Conservation (phyloP, 2,329 filamentous ascomycete species). For the Zymoseptoria tritici region DNA sequence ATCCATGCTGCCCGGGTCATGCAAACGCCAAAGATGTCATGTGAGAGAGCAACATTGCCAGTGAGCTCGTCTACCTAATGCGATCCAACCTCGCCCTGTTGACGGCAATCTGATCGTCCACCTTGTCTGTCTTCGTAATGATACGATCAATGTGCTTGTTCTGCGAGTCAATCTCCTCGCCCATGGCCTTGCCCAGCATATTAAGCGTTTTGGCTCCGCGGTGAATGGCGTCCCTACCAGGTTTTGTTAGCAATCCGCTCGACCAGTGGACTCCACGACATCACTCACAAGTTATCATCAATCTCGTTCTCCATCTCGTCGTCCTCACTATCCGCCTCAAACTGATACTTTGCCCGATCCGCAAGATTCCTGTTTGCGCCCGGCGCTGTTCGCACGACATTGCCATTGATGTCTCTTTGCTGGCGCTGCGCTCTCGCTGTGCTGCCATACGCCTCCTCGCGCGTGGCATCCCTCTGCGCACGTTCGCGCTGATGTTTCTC, state of each 20-base stretch:
- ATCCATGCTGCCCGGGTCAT: neutral
- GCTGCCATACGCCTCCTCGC: constrained; percentile 45
- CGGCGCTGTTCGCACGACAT: constrained; percentile 43
- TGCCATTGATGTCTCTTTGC: constrained; percentile 44
- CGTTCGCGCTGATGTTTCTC: constrained; percentile 55
- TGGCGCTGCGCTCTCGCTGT: constrained; percentile 58
- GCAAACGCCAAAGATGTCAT: neutral
- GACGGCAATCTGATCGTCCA: constrained; percentile 74
- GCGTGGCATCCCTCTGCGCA: constrained; percentile 49
- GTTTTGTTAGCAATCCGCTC: constrained; percentile 1
- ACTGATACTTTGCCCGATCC: constrained; percentile 65
- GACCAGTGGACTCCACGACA: neutral
- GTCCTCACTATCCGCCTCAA: constrained; percentile 67
- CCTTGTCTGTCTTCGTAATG: constrained; percentile 60
- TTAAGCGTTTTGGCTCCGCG: constrained; percentile 64
- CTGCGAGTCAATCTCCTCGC: constrained; percentile 66
- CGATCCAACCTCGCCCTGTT: constrained; percentile 66
- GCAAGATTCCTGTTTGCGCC: constrained; percentile 46
- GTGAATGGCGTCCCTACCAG: constrained; percentile 44
- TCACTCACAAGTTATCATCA: constrained; percentile 31
- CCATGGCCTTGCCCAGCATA: constrained; percentile 64
- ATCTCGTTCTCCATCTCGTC: constrained; percentile 52
- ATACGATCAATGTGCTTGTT: constrained; percentile 73
- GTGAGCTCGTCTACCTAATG: constrained; percentile 37
- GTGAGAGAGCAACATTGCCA: neutral